Evolutionary conservation across 2,329 filamentous ascomycete species (phyloP).

Genomic region (Stenocarpella maydis): DNA sequence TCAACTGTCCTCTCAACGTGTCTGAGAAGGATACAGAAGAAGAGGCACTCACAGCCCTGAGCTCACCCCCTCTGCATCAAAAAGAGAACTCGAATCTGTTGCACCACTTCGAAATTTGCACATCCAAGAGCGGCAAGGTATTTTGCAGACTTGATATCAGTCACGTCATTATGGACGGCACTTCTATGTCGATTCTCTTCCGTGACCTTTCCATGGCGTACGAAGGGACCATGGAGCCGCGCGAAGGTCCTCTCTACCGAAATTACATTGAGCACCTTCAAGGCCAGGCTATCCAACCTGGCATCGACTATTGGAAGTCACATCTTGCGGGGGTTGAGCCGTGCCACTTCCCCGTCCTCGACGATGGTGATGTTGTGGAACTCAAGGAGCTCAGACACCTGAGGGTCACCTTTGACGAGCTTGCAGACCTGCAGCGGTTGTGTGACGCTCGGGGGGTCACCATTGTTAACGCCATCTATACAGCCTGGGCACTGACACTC

Average conservation of each 20-base stretch:
- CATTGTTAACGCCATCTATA: slow-evolving; percentile 35
- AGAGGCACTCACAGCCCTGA: background rate
- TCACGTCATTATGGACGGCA: slow-evolving; percentile 47
- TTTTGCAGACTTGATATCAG: slow-evolving; percentile 45
- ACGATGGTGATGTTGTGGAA: slow-evolving; percentile 35
- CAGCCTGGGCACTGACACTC: slow-evolving; percentile 35
- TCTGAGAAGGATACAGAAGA: slow-evolving; percentile 10
- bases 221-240: background rate
- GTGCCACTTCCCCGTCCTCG: slow-evolving; percentile 41
- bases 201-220: slow-evolving; percentile 43
- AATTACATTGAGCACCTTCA: slow-evolving; percentile 38
- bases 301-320: slow-evolving; percentile 41
- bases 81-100: background rate
- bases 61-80: background rate
- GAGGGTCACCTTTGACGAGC: background rate
- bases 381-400: background rate
- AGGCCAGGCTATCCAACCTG: slow-evolving; percentile 35
- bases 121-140: background rate
- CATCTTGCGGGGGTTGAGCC: slow-evolving; percentile 41
- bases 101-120: slow-evolving; percentile 8
- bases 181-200: slow-evolving; percentile 43
- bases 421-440: background rate
- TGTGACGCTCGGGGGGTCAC: slow-evolving; percentile 36
- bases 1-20: slow-evolving; percentile 18
- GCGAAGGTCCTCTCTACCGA: slow-evolving; percentile 34